Conservation (phyloP, 2,329 filamentous ascomycete species). For the Colletotrichum theobromicola region DNA sequence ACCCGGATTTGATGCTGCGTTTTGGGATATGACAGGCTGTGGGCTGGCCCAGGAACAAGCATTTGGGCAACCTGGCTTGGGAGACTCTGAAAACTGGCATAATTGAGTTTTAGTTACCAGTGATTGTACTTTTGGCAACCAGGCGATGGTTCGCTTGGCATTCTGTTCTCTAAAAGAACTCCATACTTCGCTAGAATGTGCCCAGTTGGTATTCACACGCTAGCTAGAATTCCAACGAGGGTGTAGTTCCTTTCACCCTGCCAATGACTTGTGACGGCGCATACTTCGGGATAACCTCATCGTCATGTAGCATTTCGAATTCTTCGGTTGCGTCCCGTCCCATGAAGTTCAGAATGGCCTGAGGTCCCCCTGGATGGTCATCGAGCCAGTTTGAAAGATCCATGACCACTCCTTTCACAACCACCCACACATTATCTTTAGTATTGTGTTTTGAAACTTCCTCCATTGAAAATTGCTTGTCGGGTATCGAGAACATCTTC, state of each 20-base stretch:
- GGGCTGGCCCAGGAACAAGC: no score
- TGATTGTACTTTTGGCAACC: no score
- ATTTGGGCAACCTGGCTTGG: no score
- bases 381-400: constrained; percentile 96
- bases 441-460: constrained; percentile 99
- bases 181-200: no score
- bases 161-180: no score
- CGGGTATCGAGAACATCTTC: constrained; percentile 84
- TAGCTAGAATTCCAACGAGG: no score
- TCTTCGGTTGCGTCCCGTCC: constrained; percentile 93
- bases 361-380: constrained; percentile 95
- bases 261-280: constrained; percentile 93
- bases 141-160: no score
- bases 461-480: constrained; percentile 91
- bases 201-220: no score
- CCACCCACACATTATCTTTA: constrained; percentile 97
- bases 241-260: constrained; percentile 74
- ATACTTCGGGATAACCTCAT: constrained; percentile 99
- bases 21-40: no score
- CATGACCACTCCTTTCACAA: constrained; percentile 96
- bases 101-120: no score
- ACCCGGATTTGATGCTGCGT: no score
- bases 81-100: no score
- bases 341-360: constrained; percentile 98
- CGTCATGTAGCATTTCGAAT: constrained; percentile 98